Evolutionary conservation across 164 flowering plant genomes (phyloP), one percentile per base, ranked within the genome.

Genomic region (Santalum album): DNA sequence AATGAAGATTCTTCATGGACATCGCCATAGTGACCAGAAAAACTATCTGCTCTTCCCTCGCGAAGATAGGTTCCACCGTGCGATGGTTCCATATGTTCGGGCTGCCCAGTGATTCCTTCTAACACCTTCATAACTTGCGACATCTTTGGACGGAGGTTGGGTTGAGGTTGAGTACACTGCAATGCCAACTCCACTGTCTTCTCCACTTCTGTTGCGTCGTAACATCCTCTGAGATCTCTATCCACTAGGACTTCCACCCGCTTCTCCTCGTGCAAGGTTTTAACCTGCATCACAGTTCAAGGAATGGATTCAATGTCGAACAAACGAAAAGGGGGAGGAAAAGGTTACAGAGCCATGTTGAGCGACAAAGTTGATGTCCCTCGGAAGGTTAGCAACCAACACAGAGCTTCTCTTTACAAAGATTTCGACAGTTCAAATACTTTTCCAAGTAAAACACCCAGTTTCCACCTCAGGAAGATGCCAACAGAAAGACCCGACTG

Each of bases 61-160:
- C 24, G 36, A 25, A 43, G 17, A 49, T 48, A 50, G 45, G 34
- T 51, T 66, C 72, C 80, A 46, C 56, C 75, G 34, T 59, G 74
- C 15, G 68, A 17, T 56, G 78, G 88, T 53, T 75, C 92, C 32
- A 44, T 32, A 20, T 63, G 65, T n/a, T 49, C 74, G 27, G 62
- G 19, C 34, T 61, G 67, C 32, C 66, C 77, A 18, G 65, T 72
- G 10, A 81, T 72, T 34, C 74, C 75, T 72, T 86, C 96, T 55
- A 92, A 61, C 21, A 82, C 70, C 69, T 75, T 89, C 66, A 80
- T 53, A 17, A 77, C 82, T 54, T 89, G 76, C 0, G 94, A 86
- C 98, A 92, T 92, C 72, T 75, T 89, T 18, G 95, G 98, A 12
- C 98, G 68, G 42, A 72, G 68, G 69, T 45, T 73, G 15, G 98